Percentiles rank a stretch among this genome's conserved stretches.
phyloP scores from a whole-genome alignment of 2,329 filamentous ascomycete genomes.

The Alternaria dauci region DNA sequence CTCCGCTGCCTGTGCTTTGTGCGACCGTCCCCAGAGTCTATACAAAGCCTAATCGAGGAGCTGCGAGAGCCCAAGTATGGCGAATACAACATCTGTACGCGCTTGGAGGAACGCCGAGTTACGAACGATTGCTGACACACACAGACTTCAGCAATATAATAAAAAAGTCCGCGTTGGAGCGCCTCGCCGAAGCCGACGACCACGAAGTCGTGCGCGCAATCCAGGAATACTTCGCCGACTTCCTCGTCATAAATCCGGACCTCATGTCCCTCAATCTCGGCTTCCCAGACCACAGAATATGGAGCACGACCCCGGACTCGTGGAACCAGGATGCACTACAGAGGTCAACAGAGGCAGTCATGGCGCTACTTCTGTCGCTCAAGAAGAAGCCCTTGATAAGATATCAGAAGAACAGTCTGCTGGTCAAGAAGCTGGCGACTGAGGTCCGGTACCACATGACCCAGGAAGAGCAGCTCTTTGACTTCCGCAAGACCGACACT shows the following conservation, averaged over 20 bases:
- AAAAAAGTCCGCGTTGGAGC: slow-evolving; percentile 93
- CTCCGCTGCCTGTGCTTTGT: slow-evolving; percentile 92
- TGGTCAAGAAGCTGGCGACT: slow-evolving; percentile 91
- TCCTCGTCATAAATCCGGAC: slow-evolving; percentile 92
- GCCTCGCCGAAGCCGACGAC: slow-evolving; percentile 94
- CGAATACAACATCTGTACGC: slow-evolving; percentile 85
- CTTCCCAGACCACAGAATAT: slow-evolving; percentile 77
- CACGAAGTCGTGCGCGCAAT: slow-evolving; percentile 95
- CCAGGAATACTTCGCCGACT: slow-evolving; percentile 97
- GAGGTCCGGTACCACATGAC: slow-evolving; percentile 93
- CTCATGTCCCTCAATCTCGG: slow-evolving; percentile 81
- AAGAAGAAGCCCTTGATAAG: slow-evolving; percentile 97
- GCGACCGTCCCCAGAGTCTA: slow-evolving; percentile 88
- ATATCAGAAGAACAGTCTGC: slow-evolving; percentile 87
- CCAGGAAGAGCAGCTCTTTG: slow-evolving; percentile 95
- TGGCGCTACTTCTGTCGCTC: slow-evolving; percentile 83
- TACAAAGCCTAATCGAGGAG: slow-evolving; percentile 94
- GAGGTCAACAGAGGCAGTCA: slow-evolving; percentile 83
- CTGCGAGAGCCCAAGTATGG: slow-evolving; percentile 95
- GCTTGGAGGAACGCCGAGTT: background rate
- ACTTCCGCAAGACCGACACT: slow-evolving; percentile 94
- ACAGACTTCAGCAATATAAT: slow-evolving; percentile 93
- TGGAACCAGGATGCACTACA: slow-evolving; percentile 93
- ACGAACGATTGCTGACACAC: slow-evolving; percentile 33
- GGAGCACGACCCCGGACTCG: slow-evolving; percentile 80